Evolutionary conservation across 306 rosid genomes (phyloP), one percentile per base, ranked within the genome.

Genomic region (Begonia masoniana): DNA sequence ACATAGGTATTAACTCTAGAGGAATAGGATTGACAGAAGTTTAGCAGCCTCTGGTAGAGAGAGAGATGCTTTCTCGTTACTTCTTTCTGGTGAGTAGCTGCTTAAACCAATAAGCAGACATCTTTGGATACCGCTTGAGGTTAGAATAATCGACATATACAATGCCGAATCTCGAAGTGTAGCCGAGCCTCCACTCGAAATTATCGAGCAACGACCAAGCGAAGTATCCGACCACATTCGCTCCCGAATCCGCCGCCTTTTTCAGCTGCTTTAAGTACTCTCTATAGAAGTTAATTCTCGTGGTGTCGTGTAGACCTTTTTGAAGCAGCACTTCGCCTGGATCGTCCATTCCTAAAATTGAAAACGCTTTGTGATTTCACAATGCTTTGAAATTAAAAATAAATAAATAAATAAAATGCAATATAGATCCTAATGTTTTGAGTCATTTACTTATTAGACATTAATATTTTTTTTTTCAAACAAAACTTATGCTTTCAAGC

Each of bases 131-230:
- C 59, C 97, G 74, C 77, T 82, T 80, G 54, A 85, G 97, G 71
- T 73, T 82, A 42, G 68, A 72, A 73, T 61, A 88, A 68, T 89
- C 94, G 12, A 89, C 89, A 67, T 80, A 89, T 41, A 85, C 95
- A 43, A 89, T 85, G 41, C 97, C 95, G 54, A 89, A 89, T 57
- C 97, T 82, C 52, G 94, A 89, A 9, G 91, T 85, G 76, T 85
- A 89, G n/a, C 95, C 97, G 49, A 59, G 76, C 52, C 82, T 78
- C 97, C 97, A 85, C 62, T 89, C 97, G 15, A 85, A 85, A 78
- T 89, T 89, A 69, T 89, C 97, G 0, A 89, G 89, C 74, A 85
- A 68, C 14, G 97, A 89, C 97, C 95, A 82, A 10, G 97, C 94
- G 13, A 82, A 80, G 59, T 89, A 89, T 50, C 95, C 97, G 15